phyloP scores from a whole-genome alignment of 129 eudicot species.

The Lonicera japonica region DNA sequence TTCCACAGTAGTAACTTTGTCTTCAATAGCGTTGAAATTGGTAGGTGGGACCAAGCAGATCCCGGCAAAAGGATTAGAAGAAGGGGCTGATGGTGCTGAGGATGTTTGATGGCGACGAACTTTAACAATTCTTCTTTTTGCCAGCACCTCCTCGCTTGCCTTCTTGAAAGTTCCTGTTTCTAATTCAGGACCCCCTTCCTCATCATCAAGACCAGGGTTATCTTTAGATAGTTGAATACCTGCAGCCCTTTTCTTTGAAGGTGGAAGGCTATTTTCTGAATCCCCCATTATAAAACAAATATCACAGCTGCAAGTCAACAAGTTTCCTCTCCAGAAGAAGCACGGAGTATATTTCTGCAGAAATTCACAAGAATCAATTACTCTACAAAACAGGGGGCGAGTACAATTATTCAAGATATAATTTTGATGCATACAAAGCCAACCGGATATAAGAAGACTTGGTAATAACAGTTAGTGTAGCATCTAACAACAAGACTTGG shows the following conservation, averaged over 20 bases:
- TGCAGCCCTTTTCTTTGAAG: constrained; percentile 82
- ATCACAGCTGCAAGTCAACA: background rate
- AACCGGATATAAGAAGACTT: background rate
- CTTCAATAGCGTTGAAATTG: constrained; percentile 14
- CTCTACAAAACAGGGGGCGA: background rate
- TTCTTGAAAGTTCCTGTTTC: constrained; percentile 64
- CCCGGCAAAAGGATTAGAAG: constrained; percentile 83
- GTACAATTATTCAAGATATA: background rate
- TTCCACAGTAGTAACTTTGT: constrained; percentile 11
- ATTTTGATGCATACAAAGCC: background rate
- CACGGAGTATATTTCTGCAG: constrained; percentile 7
- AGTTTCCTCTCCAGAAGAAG: background rate
- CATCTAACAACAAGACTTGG: background rate
- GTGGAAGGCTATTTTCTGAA: constrained; percentile 48
- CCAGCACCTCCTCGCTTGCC: constrained; percentile 85
- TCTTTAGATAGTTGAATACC: constrained; percentile 65
- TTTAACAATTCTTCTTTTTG: constrained; percentile 70
- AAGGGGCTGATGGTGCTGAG: constrained; percentile 39
- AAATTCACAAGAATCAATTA: background rate
- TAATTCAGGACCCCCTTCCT: constrained; percentile 53
- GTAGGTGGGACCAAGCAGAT: constrained; percentile 54
- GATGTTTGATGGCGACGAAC: constrained; percentile 68
- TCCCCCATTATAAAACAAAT: constrained; percentile 51
- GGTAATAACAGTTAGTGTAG: background rate
- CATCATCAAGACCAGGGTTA: constrained; percentile 82